Evolutionary conservation across 108 stramenopile genomes (phyloP), one percentile per base, ranked within the genome.

Genomic region (Nannochloropsis gaditana): DNA sequence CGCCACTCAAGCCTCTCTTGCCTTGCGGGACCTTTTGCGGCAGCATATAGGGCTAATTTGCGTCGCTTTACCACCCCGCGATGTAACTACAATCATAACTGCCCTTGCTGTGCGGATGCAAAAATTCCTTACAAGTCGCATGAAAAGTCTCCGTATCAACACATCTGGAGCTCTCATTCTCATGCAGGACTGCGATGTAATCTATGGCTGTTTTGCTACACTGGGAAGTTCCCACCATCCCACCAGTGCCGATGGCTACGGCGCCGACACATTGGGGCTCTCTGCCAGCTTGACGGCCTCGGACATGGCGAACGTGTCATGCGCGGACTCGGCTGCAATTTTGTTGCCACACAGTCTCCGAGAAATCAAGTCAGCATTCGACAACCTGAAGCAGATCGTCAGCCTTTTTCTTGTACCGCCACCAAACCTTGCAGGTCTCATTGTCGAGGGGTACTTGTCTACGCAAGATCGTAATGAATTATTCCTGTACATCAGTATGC

Each of bases 141-240:
- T 73, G 59, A 73, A 73, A n/a, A 15, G n/a, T 2, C 59, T 73
- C 6, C 59, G 59, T n/a, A 73, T 73, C 2, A 73, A 73, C n/a
- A 73, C 59, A 15, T 73, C 59, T 5, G 59, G 59, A n/a, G 59
- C 59, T n/a, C 59, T 73, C 59, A 73, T 73, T 73, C 59, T 73
- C 59, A 73, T 73, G 59, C 59, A 73, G n/a, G 59, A 73, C 59
- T 73, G 59, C 59, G 59, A 73, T 15, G n/a, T 73, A 15, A 73
- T 73, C 2, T 73, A n/a, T 73, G 59, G 0, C 15, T 73, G 59
- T n/a, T 73, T 73, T n/a, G 2, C 8, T 2, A n/a, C 59, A n/a
- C 59, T 73, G 15, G 15, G n/a, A 15, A 73, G 59, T 2, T n/a
- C 59, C n/a, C 31, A 31, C 31, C 31, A 31, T 31, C 31, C 31